Conservation (phyloP, 2,329 filamentous ascomycete species). For the Stachybotrys elegans region DNA sequence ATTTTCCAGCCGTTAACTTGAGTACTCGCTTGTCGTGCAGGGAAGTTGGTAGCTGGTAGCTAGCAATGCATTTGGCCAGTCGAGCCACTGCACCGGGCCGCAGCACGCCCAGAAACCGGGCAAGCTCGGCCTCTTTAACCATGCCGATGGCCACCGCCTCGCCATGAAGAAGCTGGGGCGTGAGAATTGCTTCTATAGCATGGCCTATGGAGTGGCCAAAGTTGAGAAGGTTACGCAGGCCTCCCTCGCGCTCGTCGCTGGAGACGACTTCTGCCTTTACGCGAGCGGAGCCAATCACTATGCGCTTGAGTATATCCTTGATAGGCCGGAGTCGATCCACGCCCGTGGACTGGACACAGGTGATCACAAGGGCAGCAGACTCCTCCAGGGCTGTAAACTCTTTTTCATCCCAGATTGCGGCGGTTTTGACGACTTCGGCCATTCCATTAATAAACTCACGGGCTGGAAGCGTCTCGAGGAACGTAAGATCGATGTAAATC, state of each 20-base stretch:
- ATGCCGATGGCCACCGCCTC: constrained; percentile 97
- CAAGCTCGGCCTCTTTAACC: constrained; percentile 95
- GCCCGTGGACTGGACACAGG: constrained; percentile 27
- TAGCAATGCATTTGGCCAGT: constrained; percentile 88
- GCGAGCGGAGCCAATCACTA: constrained; percentile 84
- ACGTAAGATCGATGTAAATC: constrained; percentile 90
- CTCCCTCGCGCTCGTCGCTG: constrained; percentile 88
- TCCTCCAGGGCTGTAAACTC: constrained; percentile 83
- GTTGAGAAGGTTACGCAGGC: constrained; percentile 89
- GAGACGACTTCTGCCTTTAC: constrained; percentile 95
- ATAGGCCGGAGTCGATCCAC: constrained; percentile 65
- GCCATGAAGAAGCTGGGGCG: constrained; percentile 90
- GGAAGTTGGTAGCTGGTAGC: constrained; percentile 84
- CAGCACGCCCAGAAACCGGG: constrained; percentile 80
- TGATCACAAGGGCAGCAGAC: constrained; percentile 71
- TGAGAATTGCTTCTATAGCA: constrained; percentile 90
- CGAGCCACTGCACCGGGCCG: constrained; percentile 84
- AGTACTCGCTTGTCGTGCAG: constrained; percentile 77
- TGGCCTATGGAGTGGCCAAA: constrained; percentile 98
- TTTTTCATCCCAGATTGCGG: constrained; percentile 86
- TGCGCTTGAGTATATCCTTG: constrained; percentile 63
- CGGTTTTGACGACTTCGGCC: constrained; percentile 97
- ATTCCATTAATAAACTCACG: constrained; percentile 98
- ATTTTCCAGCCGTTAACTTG: constrained; percentile 78
- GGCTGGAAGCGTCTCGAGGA: constrained; percentile 83